phyloP scores from a whole-genome alignment of 2,329 filamentous ascomycete genomes.

The Talaromyces sp. region DNA sequence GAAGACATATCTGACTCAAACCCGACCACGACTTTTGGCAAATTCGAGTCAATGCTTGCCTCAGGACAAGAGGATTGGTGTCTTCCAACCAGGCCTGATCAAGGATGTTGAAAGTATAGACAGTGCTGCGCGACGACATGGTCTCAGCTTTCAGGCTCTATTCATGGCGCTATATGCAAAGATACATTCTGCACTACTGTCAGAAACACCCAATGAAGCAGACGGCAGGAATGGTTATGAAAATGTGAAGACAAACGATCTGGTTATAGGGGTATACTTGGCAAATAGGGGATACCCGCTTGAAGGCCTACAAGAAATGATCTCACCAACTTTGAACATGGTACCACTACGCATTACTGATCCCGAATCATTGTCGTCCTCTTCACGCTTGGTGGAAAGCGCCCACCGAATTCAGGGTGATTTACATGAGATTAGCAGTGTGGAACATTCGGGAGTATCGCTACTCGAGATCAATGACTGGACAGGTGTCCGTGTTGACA shows the following conservation, averaged over 20 bases:
- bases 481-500: constrained; percentile 66
- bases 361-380: constrained; percentile 15
- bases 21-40: neutral
- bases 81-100: constrained; percentile 49
- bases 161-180: constrained; percentile 69
- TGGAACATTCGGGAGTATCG: constrained; percentile 54
- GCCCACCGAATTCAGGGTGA: constrained; percentile 64
- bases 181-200: constrained; percentile 34
- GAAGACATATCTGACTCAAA: constrained; percentile 34
- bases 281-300: constrained; percentile 63
- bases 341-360: constrained; percentile 61
- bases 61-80: constrained; percentile 1
- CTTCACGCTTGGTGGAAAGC: constrained; percentile 40
- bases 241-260: constrained; percentile 23
- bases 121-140: constrained; percentile 43
- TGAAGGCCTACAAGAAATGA: constrained; percentile 46
- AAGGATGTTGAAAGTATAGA: constrained; percentile 39
- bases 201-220: neutral
- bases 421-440: constrained; percentile 55
- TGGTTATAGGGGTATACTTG: constrained; percentile 74
- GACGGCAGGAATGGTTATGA: neutral
- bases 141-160: constrained; percentile 65
- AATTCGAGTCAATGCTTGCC: neutral
- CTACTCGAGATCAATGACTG: constrained; percentile 68
- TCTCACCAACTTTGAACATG: constrained; percentile 72